Evolutionary conservation across 1,284 basidiomycete genomes (phyloP).

Genomic region (Polyporus tsugae): DNA sequence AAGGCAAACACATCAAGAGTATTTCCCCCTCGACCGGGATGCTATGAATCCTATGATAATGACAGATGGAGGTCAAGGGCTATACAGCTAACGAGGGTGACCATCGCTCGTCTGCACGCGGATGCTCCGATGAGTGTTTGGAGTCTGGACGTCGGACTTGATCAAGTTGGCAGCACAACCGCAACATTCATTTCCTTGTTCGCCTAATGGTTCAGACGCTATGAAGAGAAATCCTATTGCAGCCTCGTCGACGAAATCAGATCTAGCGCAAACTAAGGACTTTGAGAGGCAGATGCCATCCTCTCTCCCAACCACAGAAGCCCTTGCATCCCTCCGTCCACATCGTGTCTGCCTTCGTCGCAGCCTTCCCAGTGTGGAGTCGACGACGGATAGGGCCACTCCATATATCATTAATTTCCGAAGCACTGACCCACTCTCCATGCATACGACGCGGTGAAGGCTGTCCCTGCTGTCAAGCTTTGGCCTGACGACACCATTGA

Average conservation of each 20-base stretch:
- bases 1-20: not conserved
- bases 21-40: not conserved
- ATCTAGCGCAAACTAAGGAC: not conserved
- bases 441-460: not conserved
- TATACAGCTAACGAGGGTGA: not conserved
- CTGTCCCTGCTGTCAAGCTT: not conserved
- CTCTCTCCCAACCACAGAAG: not conserved
- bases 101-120: not conserved
- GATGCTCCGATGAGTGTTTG: no score
- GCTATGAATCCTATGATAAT: not conserved
- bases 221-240: not conserved
- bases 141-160: no score
- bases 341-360: not conserved
- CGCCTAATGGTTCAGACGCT: not conserved
- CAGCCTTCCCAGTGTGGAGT: not conserved
- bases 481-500: not conserved
- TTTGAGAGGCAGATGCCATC: not conserved
- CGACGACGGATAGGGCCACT: not conserved
- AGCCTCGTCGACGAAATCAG: not conserved
- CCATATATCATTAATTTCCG: not conserved
- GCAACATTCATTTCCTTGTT: not conserved
- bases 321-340: not conserved
- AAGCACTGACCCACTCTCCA: not conserved
- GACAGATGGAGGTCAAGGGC: conserved; percentile 1
- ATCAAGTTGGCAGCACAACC: conserved; percentile 1